phyloP scores from a whole-genome alignment of 257 asterid species.

The Solanum tacnaense region DNA sequence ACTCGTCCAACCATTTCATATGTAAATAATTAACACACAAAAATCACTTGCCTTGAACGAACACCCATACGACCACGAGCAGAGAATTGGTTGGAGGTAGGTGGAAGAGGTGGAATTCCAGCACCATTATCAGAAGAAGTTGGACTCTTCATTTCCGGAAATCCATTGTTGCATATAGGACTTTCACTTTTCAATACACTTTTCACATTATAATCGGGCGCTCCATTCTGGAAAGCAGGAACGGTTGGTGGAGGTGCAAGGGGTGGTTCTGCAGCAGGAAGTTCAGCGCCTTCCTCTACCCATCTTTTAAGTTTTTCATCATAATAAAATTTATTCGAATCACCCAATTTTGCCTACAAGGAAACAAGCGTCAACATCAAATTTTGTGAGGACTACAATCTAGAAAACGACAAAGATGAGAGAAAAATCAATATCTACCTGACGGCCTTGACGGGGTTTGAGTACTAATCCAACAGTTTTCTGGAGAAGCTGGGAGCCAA shows the following conservation, averaged over 20 bases:
- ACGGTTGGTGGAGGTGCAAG: conserved; percentile 76
- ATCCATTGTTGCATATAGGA: conserved; percentile 28
- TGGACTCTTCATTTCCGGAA: conserved; percentile 55
- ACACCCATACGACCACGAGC: conserved; percentile 77
- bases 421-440: conserved; percentile 11
- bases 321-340: conserved; percentile 70
- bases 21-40: neutral
- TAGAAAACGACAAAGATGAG: neutral
- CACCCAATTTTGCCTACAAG: conserved; percentile 89
- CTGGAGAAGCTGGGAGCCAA: conserved; percentile 33
- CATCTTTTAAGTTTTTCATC: conserved; percentile 89
- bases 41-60: conserved; percentile 60
- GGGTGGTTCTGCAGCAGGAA: conserved; percentile 57
- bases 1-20: neutral
- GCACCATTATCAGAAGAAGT: conserved; percentile 38
- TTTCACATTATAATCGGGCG: conserved; percentile 56
- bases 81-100: conserved; percentile 76
- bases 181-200: conserved; percentile 52
- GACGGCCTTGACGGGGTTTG: conserved; percentile 29
- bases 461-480: conserved; percentile 35
- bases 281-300: conserved; percentile 93
- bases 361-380: neutral
- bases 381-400: neutral
- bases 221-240: conserved; percentile 67
- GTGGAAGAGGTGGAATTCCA: conserved; percentile 95